Evolutionary conservation across 805 yeast genomes (phyloP).

Genomic region (Grigorovia humatica): DNA sequence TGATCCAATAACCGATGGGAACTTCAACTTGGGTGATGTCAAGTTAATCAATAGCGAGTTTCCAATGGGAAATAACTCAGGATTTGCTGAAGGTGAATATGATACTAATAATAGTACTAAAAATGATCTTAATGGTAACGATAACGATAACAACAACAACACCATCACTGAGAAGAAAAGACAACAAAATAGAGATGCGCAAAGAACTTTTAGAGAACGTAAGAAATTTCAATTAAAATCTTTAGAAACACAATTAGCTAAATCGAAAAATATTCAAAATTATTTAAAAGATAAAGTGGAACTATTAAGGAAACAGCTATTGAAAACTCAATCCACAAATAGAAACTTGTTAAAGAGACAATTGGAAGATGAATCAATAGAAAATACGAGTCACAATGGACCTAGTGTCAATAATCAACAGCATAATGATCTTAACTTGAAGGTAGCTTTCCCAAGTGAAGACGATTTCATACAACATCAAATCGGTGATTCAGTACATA

Average conservation of each 20-base stretch:
- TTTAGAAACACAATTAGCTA: constrained; percentile 46
- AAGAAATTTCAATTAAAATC: constrained; percentile 65
- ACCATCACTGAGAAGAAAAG: constrained; percentile 37
- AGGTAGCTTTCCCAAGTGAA: constrained; percentile 21
- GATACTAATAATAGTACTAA: neutral
- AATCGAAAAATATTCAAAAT: constrained; percentile 46
- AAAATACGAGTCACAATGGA: too few species aligned
- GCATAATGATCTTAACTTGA: neutral
- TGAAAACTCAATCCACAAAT: constrained; percentile 52
- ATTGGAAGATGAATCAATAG: neutral
- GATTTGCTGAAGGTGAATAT: too few species aligned
- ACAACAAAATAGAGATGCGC: constrained; percentile 81
- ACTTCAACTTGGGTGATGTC: neutral
- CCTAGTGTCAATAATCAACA: too few species aligned
- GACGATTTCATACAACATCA: constrained; percentile 20
- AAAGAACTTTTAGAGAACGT: constrained; percentile 75
- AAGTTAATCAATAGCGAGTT: too few species aligned
- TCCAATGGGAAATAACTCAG: too few species aligned
- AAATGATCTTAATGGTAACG: neutral
- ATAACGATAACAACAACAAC: neutral
- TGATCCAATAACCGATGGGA: neutral
- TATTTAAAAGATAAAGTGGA: constrained; percentile 39
- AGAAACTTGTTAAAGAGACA: constrained; percentile 32
- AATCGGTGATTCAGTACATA: constrained; percentile 1
- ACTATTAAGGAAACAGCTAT: constrained; percentile 42